These are phyloP conservation scores for Colletotrichum nymphaeae DNA, from an alignment of 2,329 filamentous ascomycete species.

Conservation along the genomic window DNA sequence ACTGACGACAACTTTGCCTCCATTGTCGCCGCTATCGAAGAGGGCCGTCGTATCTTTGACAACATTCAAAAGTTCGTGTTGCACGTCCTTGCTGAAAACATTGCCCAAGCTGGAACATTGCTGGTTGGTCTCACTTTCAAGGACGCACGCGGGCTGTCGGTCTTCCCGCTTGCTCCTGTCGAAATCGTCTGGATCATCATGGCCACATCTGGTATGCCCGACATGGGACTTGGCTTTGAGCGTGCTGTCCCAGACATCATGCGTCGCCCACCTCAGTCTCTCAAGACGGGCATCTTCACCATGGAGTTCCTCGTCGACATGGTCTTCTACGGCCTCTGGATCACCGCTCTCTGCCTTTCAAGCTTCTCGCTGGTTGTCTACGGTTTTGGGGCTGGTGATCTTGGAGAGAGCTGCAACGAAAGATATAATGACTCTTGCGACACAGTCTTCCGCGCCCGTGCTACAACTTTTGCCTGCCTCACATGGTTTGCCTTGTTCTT, in stretches of 20 bases:
- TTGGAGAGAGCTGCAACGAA: slow-evolving; percentile 72
- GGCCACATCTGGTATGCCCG: slow-evolving; percentile 79
- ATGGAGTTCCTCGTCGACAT: slow-evolving; percentile 75
- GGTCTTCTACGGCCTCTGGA: slow-evolving; percentile 76
- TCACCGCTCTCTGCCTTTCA: slow-evolving; percentile 71
- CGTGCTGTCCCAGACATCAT: slow-evolving; percentile 77
- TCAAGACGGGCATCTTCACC: slow-evolving; percentile 73
- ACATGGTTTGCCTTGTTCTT: slow-evolving; percentile 83
- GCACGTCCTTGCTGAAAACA: slow-evolving; percentile 76
- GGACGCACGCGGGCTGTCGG: slow-evolving; percentile 71
- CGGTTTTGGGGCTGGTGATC: slow-evolving; percentile 64
- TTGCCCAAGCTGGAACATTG: slow-evolving; percentile 76
- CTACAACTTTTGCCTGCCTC: slow-evolving; percentile 78
- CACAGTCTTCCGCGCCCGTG: slow-evolving; percentile 76
- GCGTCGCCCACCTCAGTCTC: slow-evolving; percentile 72
- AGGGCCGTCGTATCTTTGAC: slow-evolving; percentile 78
- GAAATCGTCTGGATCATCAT: slow-evolving; percentile 87
- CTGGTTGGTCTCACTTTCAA: slow-evolving; percentile 80
- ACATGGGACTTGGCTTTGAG: slow-evolving; percentile 83
- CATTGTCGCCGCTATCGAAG: slow-evolving; percentile 77
- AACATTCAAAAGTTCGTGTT: slow-evolving; percentile 83
- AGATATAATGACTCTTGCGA: slow-evolving; percentile 65
- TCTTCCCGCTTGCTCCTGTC: slow-evolving; percentile 80
- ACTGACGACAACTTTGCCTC: slow-evolving; percentile 81
- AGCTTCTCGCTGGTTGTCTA: slow-evolving; percentile 75